phyloP scores from a whole-genome alignment of 148 eudicot genomes.

The Fallopia convolvulus region DNA sequence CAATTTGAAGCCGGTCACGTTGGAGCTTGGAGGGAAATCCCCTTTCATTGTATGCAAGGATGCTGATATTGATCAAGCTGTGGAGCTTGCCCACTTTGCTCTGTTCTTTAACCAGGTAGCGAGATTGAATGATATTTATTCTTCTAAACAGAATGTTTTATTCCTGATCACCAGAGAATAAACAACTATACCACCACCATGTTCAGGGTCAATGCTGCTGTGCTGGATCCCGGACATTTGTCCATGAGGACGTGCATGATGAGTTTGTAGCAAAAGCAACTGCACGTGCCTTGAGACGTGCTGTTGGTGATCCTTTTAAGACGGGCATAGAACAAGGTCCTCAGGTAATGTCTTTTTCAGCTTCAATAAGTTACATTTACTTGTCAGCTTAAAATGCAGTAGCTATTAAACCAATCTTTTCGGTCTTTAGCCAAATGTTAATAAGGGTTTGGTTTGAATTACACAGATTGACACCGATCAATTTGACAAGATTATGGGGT shows the following conservation, averaged over 20 bases:
- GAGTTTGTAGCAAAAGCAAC: conserved; percentile 55
- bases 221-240: conserved; percentile 62
- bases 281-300: conserved; percentile 39
- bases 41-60: conserved; percentile 80
- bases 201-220: conserved; percentile 64
- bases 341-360: conserved; percentile 30
- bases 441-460: neutral
- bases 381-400: neutral
- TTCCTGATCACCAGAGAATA: neutral
- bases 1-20: conserved; percentile 69
- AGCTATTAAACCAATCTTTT: neutral
- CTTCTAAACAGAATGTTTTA: neutral
- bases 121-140: neutral
- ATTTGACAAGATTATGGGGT: conserved; percentile 47
- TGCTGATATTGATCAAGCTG: conserved; percentile 72
- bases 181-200: neutral
- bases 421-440: neutral
- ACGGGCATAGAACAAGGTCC: conserved; percentile 67
- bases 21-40: conserved; percentile 80
- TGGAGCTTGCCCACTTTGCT: conserved; percentile 68
- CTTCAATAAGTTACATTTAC: neutral
- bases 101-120: conserved; percentile 66
- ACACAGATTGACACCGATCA: conserved; percentile 47
- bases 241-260: conserved; percentile 54
- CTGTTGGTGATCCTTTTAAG: conserved; percentile 62